Base-by-base conservation (phyloP, 345 rosid species). In the Syzygium aromaticum region DNA sequence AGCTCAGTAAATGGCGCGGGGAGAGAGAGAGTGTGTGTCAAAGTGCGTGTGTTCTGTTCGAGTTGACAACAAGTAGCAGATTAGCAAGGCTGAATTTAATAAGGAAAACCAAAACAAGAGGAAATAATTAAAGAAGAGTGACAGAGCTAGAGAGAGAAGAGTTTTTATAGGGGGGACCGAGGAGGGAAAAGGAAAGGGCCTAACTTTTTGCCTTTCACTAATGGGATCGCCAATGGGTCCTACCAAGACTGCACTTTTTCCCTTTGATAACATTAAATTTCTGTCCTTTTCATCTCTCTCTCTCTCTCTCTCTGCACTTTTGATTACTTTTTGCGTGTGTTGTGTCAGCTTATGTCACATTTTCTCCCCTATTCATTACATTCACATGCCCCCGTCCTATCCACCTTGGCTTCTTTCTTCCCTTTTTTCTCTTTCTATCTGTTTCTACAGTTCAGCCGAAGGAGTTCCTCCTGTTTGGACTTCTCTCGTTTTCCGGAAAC, bases 191-290 rank as follows among this genome's bases (percentile, higher is more conserved):
- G 86, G 83, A 11, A 49, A 82, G 80, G 84, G 87, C 87, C 91
- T 54, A 83, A 84, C 88, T 90, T 85, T 90, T 88, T 73, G 80
- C 80, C 89, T 90, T 89, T 90, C 91, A 87, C 89, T 85, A 84
- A 91, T 86, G 92, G 91, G 91, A 91, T 89, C 89, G 89, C 87
- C 54, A 52, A 49, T 73, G 91, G 95, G 94, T 51, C 97, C 95
- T 95, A 89, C 93, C 51, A 17, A 38, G 25, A 5, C 14, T 86
- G 88, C 88, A 28, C 73, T 86, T 86, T 78, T 77, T 12, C 84
- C 59, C n/a, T 56, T 43, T 85, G n/a, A 84, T 52, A 84, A 84
- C 14, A 84, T 46, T 52, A 52, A 84, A 53, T n/a, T n/a, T 49
- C 43, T 49, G 12, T 28, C 38, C 40, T 54, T 28, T 51, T 51